Percentiles rank a stretch among this genome's conserved stretches.
Conservation (phyloP, 2,329 filamentous ascomycete genomes). For the Pseudopithomyces chartarum region DNA sequence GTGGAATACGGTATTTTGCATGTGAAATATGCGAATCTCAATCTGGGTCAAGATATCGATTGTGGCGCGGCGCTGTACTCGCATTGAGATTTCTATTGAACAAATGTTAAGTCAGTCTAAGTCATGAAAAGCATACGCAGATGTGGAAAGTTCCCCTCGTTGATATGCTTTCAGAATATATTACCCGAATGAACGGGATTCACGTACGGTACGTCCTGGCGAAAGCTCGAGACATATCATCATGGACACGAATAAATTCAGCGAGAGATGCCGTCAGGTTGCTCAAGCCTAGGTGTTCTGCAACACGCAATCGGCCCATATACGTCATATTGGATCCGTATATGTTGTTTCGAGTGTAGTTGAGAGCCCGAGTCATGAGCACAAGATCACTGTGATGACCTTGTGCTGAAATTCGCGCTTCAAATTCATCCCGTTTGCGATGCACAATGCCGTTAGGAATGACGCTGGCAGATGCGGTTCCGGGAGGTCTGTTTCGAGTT, state of each 20-base stretch:
- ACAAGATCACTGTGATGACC: not conserved
- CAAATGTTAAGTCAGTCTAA: not conserved
- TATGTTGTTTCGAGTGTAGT: not conserved
- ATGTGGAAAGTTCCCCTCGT: no score
- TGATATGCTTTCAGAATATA: no score
- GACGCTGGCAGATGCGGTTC: not conserved
- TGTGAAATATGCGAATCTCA: not conserved
- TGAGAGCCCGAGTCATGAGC: not conserved
- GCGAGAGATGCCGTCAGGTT: not conserved
- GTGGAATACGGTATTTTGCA: conserved; percentile 6
- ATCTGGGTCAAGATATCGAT: conserved; percentile 7
- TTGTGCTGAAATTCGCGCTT: not conserved
- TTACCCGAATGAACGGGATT: not conserved
- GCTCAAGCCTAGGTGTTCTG: not conserved
- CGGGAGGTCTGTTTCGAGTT: not conserved
- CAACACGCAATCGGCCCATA: not conserved
- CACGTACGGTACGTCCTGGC: not conserved
- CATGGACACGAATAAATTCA: conserved; percentile 2
- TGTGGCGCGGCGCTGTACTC: no score
- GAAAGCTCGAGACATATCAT: not conserved
- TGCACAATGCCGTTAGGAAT: not conserved
- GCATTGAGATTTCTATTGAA: not conserved
- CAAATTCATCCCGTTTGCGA: not conserved
- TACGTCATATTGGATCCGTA: not conserved
- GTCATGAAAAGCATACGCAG: no score